These are phyloP conservation scores for Candida maltosa DNA, from an alignment of 805 yeast species.

Conservation along the genomic window DNA sequence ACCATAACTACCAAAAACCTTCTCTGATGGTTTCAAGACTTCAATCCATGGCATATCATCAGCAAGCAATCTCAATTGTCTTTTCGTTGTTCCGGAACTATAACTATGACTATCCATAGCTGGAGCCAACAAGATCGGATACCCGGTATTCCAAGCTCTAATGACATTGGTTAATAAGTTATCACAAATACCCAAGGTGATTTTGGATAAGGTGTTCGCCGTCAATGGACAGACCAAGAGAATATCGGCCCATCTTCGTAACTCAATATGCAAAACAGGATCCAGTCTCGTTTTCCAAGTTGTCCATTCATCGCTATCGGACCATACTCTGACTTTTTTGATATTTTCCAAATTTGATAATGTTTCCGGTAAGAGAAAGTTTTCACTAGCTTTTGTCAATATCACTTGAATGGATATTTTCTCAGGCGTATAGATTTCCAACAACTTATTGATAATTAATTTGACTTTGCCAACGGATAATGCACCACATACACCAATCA, in stretches of 20 bases:
- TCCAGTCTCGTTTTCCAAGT: constrained; percentile 82
- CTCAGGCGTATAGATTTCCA: constrained; percentile 49
- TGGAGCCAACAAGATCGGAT: constrained; percentile 88
- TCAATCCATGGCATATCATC: constrained; percentile 97
- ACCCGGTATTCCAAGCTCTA: constrained; percentile 92
- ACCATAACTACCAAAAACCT: constrained; percentile 88
- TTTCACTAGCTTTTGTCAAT: constrained; percentile 52
- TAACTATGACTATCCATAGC: constrained; percentile 94
- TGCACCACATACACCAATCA: constrained; percentile 60
- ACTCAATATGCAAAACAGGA: constrained; percentile 91
- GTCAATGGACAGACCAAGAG: constrained; percentile 90
- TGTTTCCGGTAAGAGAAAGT: constrained; percentile 47
- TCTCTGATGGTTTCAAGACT: constrained; percentile 90
- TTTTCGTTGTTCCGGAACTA: constrained; percentile 82
- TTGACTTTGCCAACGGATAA: constrained; percentile 50
- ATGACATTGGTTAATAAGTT: constrained; percentile 86
- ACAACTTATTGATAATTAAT: constrained; percentile 48
- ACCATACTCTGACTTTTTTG: constrained; percentile 49
- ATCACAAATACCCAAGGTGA: constrained; percentile 88
- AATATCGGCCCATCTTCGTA: constrained; percentile 95
- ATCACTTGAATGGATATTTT: constrained; percentile 52
- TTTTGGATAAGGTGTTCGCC: constrained; percentile 88
- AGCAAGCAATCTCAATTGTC: constrained; percentile 69
- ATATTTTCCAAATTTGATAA: constrained; percentile 35
- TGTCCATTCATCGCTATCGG: constrained; percentile 58